These are phyloP conservation scores for Tympanopsis confertula DNA, from an alignment of 2,329 filamentous ascomycete species.

Conservation along the genomic window DNA sequence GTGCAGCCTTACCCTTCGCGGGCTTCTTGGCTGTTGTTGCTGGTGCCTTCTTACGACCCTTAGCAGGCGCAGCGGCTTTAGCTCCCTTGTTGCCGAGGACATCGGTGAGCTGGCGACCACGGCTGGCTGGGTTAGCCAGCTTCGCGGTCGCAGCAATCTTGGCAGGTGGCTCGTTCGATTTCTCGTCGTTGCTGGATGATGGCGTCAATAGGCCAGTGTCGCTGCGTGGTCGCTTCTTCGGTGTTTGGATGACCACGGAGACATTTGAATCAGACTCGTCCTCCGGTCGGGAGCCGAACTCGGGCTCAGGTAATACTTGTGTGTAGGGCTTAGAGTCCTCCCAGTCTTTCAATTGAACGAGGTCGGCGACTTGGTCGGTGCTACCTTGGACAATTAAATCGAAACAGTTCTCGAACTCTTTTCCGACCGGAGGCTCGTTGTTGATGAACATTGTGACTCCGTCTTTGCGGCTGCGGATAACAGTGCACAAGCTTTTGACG, in stretches of 20 bases:
- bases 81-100: neutral
- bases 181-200: conserved; percentile 1
- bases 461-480: conserved; percentile 50
- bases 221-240: neutral
- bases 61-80: neutral
- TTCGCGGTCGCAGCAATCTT: neutral
- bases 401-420: conserved; percentile 60
- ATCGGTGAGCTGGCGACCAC: neutral
- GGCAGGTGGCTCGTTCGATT: neutral
- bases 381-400: conserved; percentile 58
- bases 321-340: conserved; percentile 10
- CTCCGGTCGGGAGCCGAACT: too few relatives aligned
- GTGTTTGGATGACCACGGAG: neutral
- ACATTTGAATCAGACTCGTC: neutral
- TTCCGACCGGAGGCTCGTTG: conserved; percentile 51
- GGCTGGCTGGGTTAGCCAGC: neutral
- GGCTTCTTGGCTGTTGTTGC: neutral
- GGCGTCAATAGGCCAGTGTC: neutral
- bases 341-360: conserved; percentile 31
- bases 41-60: neutral
- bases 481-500: conserved; percentile 58
- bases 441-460: conserved; percentile 66
- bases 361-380: conserved; percentile 54
- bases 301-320: too few relatives aligned
- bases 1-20: neutral